Evolutionary conservation across 2,329 filamentous ascomycete genomes (phyloP).

Genomic region (Dothideomycetes sp.): DNA sequence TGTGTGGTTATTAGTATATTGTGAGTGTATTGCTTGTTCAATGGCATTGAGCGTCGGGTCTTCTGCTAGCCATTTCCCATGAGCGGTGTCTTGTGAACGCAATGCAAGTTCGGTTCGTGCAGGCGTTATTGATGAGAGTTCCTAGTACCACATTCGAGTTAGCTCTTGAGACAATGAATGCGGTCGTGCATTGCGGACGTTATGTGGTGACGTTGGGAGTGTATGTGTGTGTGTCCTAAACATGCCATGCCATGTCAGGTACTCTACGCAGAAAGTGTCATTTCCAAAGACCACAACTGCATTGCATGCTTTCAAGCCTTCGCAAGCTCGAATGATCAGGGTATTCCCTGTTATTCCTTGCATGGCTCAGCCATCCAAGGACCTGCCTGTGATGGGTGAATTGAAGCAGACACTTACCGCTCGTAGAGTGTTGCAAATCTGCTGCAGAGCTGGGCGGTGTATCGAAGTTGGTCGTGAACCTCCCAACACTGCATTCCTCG

Average conservation of each 20-base stretch:
- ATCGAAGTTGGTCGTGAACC: constrained; percentile 40
- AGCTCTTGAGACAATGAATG: neutral
- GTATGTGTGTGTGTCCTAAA: too few relatives aligned
- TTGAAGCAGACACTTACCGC: constrained; percentile 23
- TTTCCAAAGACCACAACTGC: too few relatives aligned
- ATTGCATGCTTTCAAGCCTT: too few relatives aligned
- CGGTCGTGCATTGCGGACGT: constrained; percentile 6
- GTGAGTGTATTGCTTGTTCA: too few relatives aligned
- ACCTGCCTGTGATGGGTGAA: too few relatives aligned
- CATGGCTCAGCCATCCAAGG: too few relatives aligned
- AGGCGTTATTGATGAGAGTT: constrained; percentile 49
- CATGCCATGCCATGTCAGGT: too few relatives aligned
- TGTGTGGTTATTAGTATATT: too few relatives aligned
- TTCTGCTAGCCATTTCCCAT: constrained; percentile 53
- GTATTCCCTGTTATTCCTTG: too few relatives aligned
- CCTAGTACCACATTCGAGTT: constrained; percentile 30
- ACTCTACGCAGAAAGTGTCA: too few relatives aligned
- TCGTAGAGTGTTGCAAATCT: constrained; percentile 39
- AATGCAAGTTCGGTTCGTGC: constrained; percentile 47
- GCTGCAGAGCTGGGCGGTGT: constrained; percentile 41
- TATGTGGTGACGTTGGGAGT: too few relatives aligned
- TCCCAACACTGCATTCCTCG: constrained; percentile 42
- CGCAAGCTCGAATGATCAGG: too few relatives aligned
- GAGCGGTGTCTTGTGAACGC: constrained; percentile 44
- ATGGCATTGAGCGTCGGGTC: constrained; percentile 49